Evolutionary conservation across 345 rosid genomes (phyloP), one percentile per base, ranked within the genome.

Genomic region (Salix suchowensis): DNA sequence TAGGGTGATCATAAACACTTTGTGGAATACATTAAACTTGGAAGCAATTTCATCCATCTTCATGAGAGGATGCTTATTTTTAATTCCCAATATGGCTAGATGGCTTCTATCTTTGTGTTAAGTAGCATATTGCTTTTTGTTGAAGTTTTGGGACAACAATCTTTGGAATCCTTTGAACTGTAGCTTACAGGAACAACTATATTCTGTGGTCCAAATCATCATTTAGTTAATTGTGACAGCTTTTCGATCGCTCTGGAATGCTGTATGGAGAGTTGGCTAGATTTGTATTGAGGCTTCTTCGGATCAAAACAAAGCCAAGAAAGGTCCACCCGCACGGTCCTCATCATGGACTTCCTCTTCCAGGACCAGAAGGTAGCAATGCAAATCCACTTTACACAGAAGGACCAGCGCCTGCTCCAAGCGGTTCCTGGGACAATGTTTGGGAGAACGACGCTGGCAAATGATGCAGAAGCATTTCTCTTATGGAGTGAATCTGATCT

Each of bases 231-330:
- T n/a, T 55, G 2, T 78, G 77, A 73, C 90, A 94, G 96, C 91
- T 94, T n/a, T 92, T 91, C 74, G 96, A 92, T 78, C 90, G 94
- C 68, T 75, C 89, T 2, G 96, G 96, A 42, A 1, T 90, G 77
- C 71, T 94, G 77, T 92, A 94, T 77, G 93, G 96, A 67, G 97
- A 94, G 80, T 75, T 92, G 76, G 97, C 98, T 42, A 86, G 94
- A 82, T 92, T 94, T 79, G 97, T 88, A 23, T 74, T 91, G 77
- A 90, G 96, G 77, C 21, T 92, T 67, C 87, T 94, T 48, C 93
- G 98, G 50, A 73, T 91, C 32, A 88, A 72, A 83, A 75, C 91
- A 82, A 91, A 90, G 81, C 85, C 90, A 6, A 77, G 87, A 76
- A 90, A 82, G 80, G 70, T 85, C 76, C 82, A 88, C 72, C 90